Base-by-base conservation (phyloP, 1,284 basidiomycete genomes). In the Cryptococcus jaspeensis region DNA sequence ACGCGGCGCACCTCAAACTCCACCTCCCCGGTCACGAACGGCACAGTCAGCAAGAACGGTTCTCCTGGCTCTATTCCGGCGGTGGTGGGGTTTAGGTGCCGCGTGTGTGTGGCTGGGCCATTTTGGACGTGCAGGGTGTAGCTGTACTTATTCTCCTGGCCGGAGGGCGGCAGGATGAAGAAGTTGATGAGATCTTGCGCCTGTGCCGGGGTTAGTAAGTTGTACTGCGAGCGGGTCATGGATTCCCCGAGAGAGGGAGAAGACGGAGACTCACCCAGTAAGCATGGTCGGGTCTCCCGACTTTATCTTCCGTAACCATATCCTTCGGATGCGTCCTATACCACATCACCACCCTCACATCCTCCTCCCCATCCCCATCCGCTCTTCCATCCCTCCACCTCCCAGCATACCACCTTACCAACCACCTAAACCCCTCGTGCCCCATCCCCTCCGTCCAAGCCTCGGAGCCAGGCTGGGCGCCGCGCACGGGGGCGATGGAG, bases 161-260 rank as follows among this genome's bases (percentile, higher is more conserved):
- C 11, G n/a, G 51, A 53, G n/a, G 51, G 37, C 28, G 28, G 28
- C 39, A 71, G 50, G 16, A 74, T 56, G 39, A 71, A 51, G 23
- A 75, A 53, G 43, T 74, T 73, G 55, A 79, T 66, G 13, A 77
- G 62, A 54, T 79, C 77, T 52, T 66, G 63, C 4, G 76, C 75
- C 76, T 77, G 54, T 5, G 47, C 20, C 15, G 13, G 28, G 28
- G 28, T 32, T 32, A 32, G 28, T 9, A 9, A 32, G 4, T 9
- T 32, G 28, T 32, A 9, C n/a, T n/a, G n/a, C n/a, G n/a, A n/a
- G n/a, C n/a, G n/a, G n/a, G n/a, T n/a, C n/a, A n/a, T n/a, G n/a
- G n/a, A n/a, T n/a, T n/a, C 25, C n/a, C 32, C 9, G 25, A 47
- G 13, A 4, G 23, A 18, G 43, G 15, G 32, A n/a, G 13, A 25